These are phyloP conservation scores for Suhomyces pyralidae DNA, from an alignment of 805 yeast species.

Conservation along the genomic window DNA sequence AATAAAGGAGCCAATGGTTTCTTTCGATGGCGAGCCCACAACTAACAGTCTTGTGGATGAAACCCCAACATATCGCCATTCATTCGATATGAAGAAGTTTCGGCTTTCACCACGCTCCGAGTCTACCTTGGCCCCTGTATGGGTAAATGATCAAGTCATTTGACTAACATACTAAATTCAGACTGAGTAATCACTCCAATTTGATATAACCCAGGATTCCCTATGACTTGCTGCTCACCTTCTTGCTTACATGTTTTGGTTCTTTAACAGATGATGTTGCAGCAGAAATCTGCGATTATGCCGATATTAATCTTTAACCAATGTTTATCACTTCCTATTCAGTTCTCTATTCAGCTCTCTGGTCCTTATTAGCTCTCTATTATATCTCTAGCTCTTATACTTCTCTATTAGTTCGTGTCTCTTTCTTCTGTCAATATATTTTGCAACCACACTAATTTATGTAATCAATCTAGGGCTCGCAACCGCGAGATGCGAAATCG, in stretches of 20 bases:
- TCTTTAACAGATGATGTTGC: no score
- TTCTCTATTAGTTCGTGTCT: neutral
- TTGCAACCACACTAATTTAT: neutral
- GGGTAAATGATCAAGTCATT: neutral
- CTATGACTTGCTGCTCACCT: no score
- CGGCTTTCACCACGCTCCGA: neutral
- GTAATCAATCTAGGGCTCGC: neutral
- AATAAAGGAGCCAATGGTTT: neutral
- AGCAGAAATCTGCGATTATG: no score
- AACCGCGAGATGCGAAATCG: neutral
- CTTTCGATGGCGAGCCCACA: neutral
- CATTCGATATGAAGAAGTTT: slow-evolving; percentile 1
- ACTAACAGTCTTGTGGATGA: neutral
- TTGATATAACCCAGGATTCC: no score
- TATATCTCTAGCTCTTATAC: no score
- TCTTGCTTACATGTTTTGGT: no score
- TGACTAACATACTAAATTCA: no score
- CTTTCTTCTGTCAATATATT: neutral
- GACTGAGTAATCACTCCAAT: no score
- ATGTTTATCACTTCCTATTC: no score
- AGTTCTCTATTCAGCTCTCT: no score
- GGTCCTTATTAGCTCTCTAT: no score
- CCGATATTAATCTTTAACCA: neutral
- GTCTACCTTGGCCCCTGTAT: neutral
- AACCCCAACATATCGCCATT: neutral